These are phyloP conservation scores for Rhododendron williamsianum DNA, from an alignment of 148 eudicot species.

Conservation along the genomic window DNA sequence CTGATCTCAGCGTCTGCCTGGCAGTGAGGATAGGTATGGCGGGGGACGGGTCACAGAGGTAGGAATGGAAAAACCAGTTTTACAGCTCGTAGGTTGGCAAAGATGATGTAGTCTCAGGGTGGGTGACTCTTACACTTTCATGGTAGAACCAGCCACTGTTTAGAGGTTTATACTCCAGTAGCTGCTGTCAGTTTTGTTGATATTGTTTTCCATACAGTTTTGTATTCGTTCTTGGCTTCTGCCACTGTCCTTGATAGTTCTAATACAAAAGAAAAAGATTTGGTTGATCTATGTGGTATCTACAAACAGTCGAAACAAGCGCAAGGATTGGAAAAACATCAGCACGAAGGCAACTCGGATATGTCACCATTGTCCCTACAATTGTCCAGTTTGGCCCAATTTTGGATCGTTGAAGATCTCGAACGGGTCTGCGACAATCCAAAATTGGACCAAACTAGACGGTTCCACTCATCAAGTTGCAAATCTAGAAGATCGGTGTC, in stretches of 20 bases:
- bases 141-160: background rate
- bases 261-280: background rate
- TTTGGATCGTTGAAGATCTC: no score
- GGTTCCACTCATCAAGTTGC: no score
- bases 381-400: no score
- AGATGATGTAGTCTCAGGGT: background rate
- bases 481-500: no score
- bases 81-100: background rate
- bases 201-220: background rate
- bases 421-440: no score
- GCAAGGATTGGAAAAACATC: background rate
- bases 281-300: background rate
- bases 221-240: background rate
- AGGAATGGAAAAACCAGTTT: slow-evolving; percentile 1
- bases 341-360: no score
- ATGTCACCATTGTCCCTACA: no score
- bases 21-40: slow-evolving; percentile 29
- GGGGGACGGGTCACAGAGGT: background rate
- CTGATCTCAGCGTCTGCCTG: slow-evolving; percentile 88
- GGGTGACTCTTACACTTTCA: background rate
- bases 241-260: background rate
- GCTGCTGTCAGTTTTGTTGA: background rate
- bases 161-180: background rate
- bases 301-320: background rate
- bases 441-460: no score